Evolutionary conservation across 2,329 filamentous ascomycete species (phyloP), one percentile per base, ranked within the genome.

Genomic region (Trichoderma guizhouense): DNA sequence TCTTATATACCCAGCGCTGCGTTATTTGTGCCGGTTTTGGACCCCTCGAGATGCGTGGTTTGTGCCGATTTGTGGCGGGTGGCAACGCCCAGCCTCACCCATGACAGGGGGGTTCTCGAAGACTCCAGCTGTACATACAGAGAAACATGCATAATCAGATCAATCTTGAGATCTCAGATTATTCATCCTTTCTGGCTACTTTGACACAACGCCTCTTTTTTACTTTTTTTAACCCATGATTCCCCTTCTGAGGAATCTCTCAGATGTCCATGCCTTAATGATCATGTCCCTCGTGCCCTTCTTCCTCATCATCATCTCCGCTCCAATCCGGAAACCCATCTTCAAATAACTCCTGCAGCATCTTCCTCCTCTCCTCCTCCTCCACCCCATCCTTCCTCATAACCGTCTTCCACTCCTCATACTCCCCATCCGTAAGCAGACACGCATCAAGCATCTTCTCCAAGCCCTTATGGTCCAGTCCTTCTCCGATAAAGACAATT

Each of bases 401-500:
- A 5, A 89, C 82, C 26, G 78, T 79, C 75, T 87, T 83, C 84
- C 89, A 89, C 75, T 82, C 78, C 34, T 77, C 78, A 77, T 86
- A 87, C 79, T 93, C 91, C 0, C 78, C 78, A 26, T 91, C 87
- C n/a, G 85, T 84, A 3, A 93, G 78, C 28, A 93, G 78, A 75
- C 91, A 93, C 2, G 78, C 79, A 75, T 93, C 88, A 4, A 93
- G 78, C 39, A 86, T 78, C 5, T 79, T 80, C 28, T 84, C 86
- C 18, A 93, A 81, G 0, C 82, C 84, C 6, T 78, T 76, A 1
- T 83, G 76, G 64, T 92, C 84, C 15, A 93, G 83, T 6, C 85
- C 84, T 79, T 93, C 90, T 0, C 91, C 91, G 71, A 94, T 93
- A 73, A 93, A 92, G 3, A 93, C 91, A 7, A 93, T 78, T 78